Base-by-base conservation (phyloP, 352 stramenopile species). In the Phytophthora citrophthora region DNA sequence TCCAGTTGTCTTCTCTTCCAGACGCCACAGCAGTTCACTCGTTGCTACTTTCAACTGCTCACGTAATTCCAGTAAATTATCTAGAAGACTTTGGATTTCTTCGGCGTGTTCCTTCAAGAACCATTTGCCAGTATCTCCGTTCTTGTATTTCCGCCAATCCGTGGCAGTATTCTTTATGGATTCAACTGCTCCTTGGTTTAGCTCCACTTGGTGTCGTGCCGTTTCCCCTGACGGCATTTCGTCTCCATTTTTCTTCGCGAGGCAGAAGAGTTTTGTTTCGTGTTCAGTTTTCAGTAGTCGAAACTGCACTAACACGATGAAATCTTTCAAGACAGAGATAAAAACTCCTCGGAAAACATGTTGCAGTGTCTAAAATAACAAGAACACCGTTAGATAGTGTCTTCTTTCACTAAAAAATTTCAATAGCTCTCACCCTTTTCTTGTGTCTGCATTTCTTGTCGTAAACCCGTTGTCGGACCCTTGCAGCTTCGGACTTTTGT, bases 381-480 rank as follows among this genome's bases (percentile, higher is more conserved):
- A 32, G 5, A 12, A 50, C 12, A 41, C 3, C 3, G 20, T 10
- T 29, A 0, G 10, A 54, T 60, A 38, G 32, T 40, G 8, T 7
- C 4, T 26, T 7, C 4, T 26, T 39, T 20, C 18, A 24, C 15
- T 13, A 2, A 18, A 47, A 51, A 26, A 1, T 10, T 13, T 26
- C 16, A 13, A 34, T 0, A 50, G 13, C 11, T 36, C 59, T 39
- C 43, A 70, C 61, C 26, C 46, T 59, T 24, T 70, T 70, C 36
- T 73, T 73, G 20, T 5, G 24, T 29, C 56, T 53, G 38, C 39
- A 73, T 32, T 64, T 73, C 9, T 59, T 56, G 45, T 66, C 68
- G 49, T 76, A 76, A 0, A 47, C 26, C n/a, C 47, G 48, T 16
- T 76, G 68, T 1, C 47, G 53, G 11, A 55, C 49, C 12, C 68